Evolutionary conservation across 2,329 filamentous ascomycete genomes (phyloP), one percentile per base, ranked within the genome.

Genomic region (Aspergillus awamori): DNA sequence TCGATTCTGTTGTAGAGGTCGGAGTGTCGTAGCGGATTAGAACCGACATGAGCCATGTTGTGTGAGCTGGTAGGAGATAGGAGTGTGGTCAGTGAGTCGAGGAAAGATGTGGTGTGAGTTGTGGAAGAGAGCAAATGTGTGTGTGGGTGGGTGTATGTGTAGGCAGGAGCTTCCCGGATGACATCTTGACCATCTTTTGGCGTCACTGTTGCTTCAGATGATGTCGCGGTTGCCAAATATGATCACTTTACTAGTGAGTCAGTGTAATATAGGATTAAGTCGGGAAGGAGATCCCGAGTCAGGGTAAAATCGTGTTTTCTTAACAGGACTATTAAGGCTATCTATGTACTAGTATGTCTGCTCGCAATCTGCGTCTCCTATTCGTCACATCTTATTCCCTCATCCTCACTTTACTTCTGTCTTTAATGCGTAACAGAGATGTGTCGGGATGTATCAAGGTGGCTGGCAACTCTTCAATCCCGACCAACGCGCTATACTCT

Each of bases 191-290:
- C 10, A 45, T 13, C n/a, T 8, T 11, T n/a, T 30, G 30, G 13
- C 24, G 22, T 28, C 24, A 33, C 11, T 28, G 33, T 51, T 51
- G 47, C 47, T 20, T 51, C 47, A 51, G 28, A 33, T 33, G 47
- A 51, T 51, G 26, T 51, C 47, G 47, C 26, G n/a, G 47, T 51
- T 51, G 26, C 26, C 47, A 15, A 51, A 20, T 7, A n/a, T 28
- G 45, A 17, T 10, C 11, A 36, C 33, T 36, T 6, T 11, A 36
- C 30, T 36, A 5, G 10, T 36, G 11, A 36, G 10, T 36, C 30
- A 2, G 11, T 36, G 11, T 36, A 36, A 36, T 36, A 36, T 15
- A 15, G 33, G 5, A 1, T 15, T 36, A 13, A 6, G 33, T 0
- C 11, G 33, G 41, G 41, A 45, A 45, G n/a, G 6, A 24, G 10